Evolutionary conservation across 1,284 basidiomycete species (phyloP).

Genomic region (Ceratobasidium sp.): DNA sequence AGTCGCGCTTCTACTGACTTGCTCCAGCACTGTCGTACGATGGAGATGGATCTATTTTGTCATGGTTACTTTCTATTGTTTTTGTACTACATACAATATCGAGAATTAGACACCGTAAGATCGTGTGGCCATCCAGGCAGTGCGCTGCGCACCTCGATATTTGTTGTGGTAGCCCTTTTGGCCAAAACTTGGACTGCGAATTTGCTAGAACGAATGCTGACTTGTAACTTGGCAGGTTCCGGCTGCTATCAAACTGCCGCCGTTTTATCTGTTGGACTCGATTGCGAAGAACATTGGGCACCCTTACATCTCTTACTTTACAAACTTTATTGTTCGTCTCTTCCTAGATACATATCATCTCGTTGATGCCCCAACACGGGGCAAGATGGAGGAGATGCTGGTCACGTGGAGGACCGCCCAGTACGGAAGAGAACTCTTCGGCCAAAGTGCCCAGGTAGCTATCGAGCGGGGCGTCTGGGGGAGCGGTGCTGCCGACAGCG

Average conservation of each 20-base stretch:
- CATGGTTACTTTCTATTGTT: constrained; percentile 6
- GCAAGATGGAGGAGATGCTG: constrained; percentile 97
- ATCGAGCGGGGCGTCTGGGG: constrained; percentile 84
- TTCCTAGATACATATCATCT: constrained; percentile 87
- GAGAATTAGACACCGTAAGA: constrained; percentile 43
- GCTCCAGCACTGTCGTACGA: constrained; percentile 7
- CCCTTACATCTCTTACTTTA: constrained; percentile 87
- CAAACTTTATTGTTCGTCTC: constrained; percentile 78
- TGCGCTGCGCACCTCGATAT: constrained; percentile 22
- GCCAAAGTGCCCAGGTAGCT: constrained; percentile 74
- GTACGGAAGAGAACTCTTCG: constrained; percentile 84
- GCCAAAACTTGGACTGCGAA: constrained; percentile 44
- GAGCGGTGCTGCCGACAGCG: constrained; percentile 33
- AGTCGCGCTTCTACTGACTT: constrained; percentile 60
- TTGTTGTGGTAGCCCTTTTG: constrained; percentile 39
- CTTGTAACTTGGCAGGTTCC: constrained; percentile 72
- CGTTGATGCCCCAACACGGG: constrained; percentile 84
- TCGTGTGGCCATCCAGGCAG: constrained; percentile 42
- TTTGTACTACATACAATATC: constrained; percentile 43
- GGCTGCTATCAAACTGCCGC: constrained; percentile 91
- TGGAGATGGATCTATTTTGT: constrained; percentile 25
- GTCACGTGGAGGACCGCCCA: constrained; percentile 91
- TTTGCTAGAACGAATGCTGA: constrained; percentile 43
- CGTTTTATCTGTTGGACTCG: constrained; percentile 95
- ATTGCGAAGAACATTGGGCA: constrained; percentile 95